phyloP scores from a whole-genome alignment of 805 yeast genomes.

The Cyberlindnera amylophila region DNA sequence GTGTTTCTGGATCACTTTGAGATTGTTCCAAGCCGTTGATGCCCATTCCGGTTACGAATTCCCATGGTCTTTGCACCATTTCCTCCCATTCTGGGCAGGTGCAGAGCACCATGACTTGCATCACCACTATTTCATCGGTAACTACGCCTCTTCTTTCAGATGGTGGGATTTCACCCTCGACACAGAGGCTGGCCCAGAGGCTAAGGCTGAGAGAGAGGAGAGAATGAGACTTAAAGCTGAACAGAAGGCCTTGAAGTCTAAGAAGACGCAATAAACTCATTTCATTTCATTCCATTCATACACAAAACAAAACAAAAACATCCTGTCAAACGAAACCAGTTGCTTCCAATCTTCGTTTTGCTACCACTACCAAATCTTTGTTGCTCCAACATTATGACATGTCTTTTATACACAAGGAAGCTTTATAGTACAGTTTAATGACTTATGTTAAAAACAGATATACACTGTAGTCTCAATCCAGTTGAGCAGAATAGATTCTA shows the following conservation, averaged over 20 bases:
- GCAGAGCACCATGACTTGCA: constrained; percentile 98
- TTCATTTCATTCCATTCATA: not conserved
- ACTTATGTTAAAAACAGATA: too few species aligned
- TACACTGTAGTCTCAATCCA: too few species aligned
- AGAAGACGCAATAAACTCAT: constrained; percentile 13
- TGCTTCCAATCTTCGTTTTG: too few species aligned
- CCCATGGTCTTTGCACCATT: constrained; percentile 92
- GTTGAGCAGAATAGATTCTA: constrained; percentile 9
- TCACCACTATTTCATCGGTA: constrained; percentile 93
- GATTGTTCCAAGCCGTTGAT: constrained; percentile 95
- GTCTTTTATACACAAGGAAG: too few species aligned
- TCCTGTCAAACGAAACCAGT: too few species aligned
- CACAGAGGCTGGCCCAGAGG: constrained; percentile 88
- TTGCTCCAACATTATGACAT: too few species aligned
- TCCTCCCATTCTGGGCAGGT: constrained; percentile 96
- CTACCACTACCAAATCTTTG: too few species aligned
- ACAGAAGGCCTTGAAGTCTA: constrained; percentile 14
- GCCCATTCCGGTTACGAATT: constrained; percentile 98
- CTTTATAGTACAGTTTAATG: too few species aligned
- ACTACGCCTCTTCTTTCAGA: constrained; percentile 91
- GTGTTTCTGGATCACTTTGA: constrained; percentile 78
- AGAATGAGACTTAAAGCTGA: constrained; percentile 41
- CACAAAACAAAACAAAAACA: not conserved
- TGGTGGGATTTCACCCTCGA: constrained; percentile 89
- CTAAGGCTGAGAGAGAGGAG: constrained; percentile 68